Evolutionary conservation across 139 green algal genomes (phyloP).

Genomic region (Monoraphidium neglectum): DNA sequence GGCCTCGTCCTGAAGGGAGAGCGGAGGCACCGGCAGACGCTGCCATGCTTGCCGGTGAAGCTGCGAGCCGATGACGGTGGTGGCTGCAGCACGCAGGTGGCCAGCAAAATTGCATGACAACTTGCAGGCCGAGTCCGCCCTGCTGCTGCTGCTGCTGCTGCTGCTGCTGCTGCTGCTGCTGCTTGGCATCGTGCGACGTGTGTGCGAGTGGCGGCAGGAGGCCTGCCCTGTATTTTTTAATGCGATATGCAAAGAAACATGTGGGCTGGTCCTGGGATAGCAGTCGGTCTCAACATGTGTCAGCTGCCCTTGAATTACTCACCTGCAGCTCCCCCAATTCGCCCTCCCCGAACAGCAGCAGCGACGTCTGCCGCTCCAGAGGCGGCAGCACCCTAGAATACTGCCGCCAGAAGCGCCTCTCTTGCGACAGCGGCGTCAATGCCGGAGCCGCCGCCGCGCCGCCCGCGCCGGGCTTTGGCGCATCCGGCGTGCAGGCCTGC

Average conservation of each 20-base stretch:
- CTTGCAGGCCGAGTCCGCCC: neutral
- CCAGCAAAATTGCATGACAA: neutral
- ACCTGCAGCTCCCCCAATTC: slow-evolving; percentile 28
- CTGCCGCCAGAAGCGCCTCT: slow-evolving; percentile 17
- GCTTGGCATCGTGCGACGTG: neutral
- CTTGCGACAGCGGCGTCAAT: neutral
- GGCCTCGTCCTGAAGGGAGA: too few species aligned
- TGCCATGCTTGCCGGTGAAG: too few species aligned
- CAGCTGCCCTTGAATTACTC: too few species aligned
- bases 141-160: neutral
- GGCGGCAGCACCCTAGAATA: slow-evolving; percentile 22
- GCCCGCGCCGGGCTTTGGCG: neutral
- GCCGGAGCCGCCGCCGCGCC: neutral
- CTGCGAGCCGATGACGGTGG: too few species aligned
- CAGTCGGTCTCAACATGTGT: too few species aligned
- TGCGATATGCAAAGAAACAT: too few species aligned
- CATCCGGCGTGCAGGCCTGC: slow-evolving; percentile 32
- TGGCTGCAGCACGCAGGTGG: too few species aligned
- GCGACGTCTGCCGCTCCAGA: neutral
- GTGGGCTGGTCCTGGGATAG: too few species aligned
- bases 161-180: neutral
- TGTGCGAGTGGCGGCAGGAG: too few species aligned
- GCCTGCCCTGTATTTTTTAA: too few species aligned
- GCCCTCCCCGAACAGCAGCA: slow-evolving; percentile 1
- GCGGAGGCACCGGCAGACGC: too few species aligned